Evolutionary conservation across 2,329 filamentous ascomycete species (phyloP).

Genomic region (Pseudogymnoascus sp.): DNA sequence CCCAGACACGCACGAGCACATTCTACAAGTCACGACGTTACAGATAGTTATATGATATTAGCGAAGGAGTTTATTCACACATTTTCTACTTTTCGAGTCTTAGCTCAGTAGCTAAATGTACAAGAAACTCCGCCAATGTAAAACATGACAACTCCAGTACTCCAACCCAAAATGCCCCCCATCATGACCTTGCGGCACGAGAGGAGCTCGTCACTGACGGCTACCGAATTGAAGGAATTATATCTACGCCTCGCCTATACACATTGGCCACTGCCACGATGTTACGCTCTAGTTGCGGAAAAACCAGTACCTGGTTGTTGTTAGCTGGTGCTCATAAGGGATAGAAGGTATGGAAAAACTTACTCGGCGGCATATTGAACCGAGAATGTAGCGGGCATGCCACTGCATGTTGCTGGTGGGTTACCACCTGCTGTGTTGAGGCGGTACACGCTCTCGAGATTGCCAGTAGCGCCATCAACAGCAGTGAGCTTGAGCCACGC

Average conservation of each 20-base stretch:
- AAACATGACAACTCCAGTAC: slow-evolving; percentile 4
- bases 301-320: background rate
- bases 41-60: background rate
- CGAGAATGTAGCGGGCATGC: slow-evolving; percentile 53
- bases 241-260: slow-evolving; percentile 4
- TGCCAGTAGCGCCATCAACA: slow-evolving; percentile 46
- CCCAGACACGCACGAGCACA: background rate
- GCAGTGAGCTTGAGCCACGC: slow-evolving; percentile 69
- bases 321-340: background rate
- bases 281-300: background rate
- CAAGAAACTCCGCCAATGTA: background rate
- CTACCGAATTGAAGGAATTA: slow-evolving; percentile 8
- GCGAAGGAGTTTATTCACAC: background rate
- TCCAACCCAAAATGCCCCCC: background rate
- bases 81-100: background rate
- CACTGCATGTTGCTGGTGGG: slow-evolving; percentile 64
- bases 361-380: slow-evolving; percentile 81
- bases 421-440: slow-evolving; percentile 76
- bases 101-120: slow-evolving; percentile 5
- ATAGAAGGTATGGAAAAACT: slow-evolving; percentile 38
- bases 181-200: background rate
- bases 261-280: background rate
- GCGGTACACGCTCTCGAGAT: slow-evolving; percentile 70
- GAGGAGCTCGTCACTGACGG: slow-evolving; percentile 1
- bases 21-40: background rate